Evolutionary conservation across 108 stramenopile genomes (phyloP).

Genomic region (Fistulifera solaris): DNA sequence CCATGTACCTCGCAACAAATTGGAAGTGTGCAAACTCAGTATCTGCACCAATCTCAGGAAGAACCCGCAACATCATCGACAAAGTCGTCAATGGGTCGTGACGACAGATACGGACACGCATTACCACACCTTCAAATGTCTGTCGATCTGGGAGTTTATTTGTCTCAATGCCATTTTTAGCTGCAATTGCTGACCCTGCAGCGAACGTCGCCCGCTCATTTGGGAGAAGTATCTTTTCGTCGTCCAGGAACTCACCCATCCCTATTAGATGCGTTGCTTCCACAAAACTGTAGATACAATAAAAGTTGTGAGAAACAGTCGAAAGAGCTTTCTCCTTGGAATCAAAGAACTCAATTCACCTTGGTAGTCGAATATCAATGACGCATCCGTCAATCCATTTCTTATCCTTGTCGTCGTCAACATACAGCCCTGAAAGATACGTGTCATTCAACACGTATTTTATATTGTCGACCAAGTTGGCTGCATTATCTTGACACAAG

Average conservation of each 20-base stretch:
- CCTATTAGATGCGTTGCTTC: constrained; percentile 34
- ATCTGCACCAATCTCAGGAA: too few relatives aligned
- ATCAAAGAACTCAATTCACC: neutral
- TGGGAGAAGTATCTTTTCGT: constrained; percentile 7
- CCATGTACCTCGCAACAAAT: constrained; percentile 27
- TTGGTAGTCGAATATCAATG: constrained; percentile 31
- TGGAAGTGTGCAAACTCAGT: constrained; percentile 36
- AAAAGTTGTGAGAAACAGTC: neutral
- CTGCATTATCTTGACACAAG: constrained; percentile 19
- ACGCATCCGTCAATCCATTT: constrained; percentile 20
- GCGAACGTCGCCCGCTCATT: constrained; percentile 34
- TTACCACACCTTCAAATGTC: constrained; percentile 23
- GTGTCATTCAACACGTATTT: neutral
- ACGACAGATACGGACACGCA: constrained; percentile 28
- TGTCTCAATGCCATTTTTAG: constrained; percentile 19
- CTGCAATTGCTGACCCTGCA: constrained; percentile 26
- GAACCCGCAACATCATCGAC: constrained; percentile 27
- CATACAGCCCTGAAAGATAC: neutral
- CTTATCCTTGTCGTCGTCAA: neutral
- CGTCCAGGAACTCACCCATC: constrained; percentile 27
- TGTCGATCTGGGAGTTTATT: constrained; percentile 30
- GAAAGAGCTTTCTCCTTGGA: neutral
- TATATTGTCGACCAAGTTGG: constrained; percentile 1
- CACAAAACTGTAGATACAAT: constrained; percentile 21
- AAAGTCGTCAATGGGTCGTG: constrained; percentile 43